Evolutionary conservation across 2,329 filamentous ascomycete genomes (phyloP).

Genomic region (Scorias spongiosa): DNA sequence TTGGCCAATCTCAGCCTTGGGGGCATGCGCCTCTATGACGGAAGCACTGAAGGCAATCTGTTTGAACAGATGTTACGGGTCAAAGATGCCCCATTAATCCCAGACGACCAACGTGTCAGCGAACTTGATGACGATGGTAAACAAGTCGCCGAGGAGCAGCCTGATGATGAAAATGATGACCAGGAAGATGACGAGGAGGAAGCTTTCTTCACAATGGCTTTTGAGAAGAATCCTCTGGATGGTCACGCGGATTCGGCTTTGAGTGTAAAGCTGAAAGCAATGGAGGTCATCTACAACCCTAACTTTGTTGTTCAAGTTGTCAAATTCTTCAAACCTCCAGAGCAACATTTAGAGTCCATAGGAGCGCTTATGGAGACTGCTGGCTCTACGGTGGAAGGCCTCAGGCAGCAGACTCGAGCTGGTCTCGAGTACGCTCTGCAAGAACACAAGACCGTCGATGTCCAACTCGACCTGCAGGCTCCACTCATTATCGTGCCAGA

Average conservation of each 20-base stretch:
- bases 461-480: constrained; percentile 85
- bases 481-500: constrained; percentile 94
- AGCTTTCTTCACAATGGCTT: constrained; percentile 79
- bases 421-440: constrained; percentile 91
- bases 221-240: constrained; percentile 92
- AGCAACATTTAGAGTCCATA: constrained; percentile 97
- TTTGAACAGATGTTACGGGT: constrained; percentile 93
- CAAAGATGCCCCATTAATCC: constrained; percentile 60
- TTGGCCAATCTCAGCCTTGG: constrained; percentile 80
- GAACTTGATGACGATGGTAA: constrained; percentile 34
- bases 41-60: constrained; percentile 77
- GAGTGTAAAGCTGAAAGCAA: constrained; percentile 79
- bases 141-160: constrained; percentile 26
- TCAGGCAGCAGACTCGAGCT: constrained; percentile 88
- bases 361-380: constrained; percentile 89
- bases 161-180: constrained; percentile 26
- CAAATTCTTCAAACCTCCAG: constrained; percentile 91
- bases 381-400: constrained; percentile 84
- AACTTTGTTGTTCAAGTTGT: constrained; percentile 80
- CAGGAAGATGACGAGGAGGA: constrained; percentile 41
- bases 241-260: constrained; percentile 81
- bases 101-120: constrained; percentile 33
- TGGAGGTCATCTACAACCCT: constrained; percentile 96
- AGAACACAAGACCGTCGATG: constrained; percentile 96
- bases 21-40: constrained; percentile 86